Conservation (phyloP, 2,329 filamentous ascomycete species). For the Scedosporium minutisporum region DNA sequence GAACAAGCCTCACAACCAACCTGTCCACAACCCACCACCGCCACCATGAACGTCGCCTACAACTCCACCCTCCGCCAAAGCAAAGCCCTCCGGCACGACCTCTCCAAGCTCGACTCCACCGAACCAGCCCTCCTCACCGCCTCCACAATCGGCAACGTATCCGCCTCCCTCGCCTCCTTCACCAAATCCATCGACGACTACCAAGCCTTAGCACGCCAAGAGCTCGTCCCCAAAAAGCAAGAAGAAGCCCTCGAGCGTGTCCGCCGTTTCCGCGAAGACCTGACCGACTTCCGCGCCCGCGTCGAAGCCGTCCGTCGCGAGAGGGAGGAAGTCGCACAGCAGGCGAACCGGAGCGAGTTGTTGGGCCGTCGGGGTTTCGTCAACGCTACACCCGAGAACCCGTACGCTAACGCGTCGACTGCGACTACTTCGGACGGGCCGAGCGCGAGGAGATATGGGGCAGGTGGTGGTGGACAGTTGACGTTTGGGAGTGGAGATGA, state of each 20-base stretch:
- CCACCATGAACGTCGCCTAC: constrained; percentile 64
- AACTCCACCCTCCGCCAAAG: constrained; percentile 81
- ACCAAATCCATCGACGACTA: constrained; percentile 91
- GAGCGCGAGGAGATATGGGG: background rate
- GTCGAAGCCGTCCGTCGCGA: constrained; percentile 70
- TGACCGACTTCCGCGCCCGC: constrained; percentile 67
- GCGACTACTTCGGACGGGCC: background rate
- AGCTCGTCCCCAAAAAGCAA: constrained; percentile 83
- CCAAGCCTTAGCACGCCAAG: constrained; percentile 71
- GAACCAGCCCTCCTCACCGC: constrained; percentile 53
- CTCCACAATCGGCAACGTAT: constrained; percentile 54
- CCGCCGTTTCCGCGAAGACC: constrained; percentile 73
- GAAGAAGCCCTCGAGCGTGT: constrained; percentile 81
- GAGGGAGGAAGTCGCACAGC: constrained; percentile 62
- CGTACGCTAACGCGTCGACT: constrained; percentile 55
- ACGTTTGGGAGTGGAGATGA: constrained; percentile 50
- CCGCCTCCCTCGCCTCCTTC: constrained; percentile 70
- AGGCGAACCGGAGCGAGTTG: constrained; percentile 65
- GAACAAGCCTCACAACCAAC: background rate
- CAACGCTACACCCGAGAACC: constrained; percentile 78
- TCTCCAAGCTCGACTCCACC: constrained; percentile 58
- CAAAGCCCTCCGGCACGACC: constrained; percentile 66
- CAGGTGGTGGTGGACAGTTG: constrained; percentile 20
- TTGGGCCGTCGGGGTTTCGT: constrained; percentile 76
- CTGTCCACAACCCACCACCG: constrained; percentile 19